A percentile compares a stretch with the other conserved stretches of the same genome.
Conservation (phyloP, 2,329 filamentous ascomycete species). For the Macrophomina phaseolina region DNA sequence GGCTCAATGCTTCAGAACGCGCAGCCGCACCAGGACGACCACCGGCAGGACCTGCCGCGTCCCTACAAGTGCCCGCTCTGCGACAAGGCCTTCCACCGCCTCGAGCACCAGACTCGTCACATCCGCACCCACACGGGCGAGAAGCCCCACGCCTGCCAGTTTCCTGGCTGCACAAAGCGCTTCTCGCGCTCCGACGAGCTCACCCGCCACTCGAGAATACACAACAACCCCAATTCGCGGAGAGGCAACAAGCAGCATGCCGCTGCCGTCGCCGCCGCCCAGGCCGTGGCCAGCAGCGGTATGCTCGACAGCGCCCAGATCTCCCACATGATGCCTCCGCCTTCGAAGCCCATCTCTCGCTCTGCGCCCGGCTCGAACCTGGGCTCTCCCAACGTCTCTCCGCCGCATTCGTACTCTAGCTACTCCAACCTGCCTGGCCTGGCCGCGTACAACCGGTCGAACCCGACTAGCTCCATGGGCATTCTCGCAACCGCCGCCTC, state of each 20-base stretch:
- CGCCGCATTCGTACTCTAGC: slow-evolving; percentile 81
- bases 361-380: slow-evolving; percentile 87
- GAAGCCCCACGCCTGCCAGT: slow-evolving; percentile 96
- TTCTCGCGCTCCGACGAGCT: slow-evolving; percentile 97
- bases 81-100: slow-evolving; percentile 96
- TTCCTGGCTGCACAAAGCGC: slow-evolving; percentile 93
- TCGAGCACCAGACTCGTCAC: slow-evolving; percentile 91
- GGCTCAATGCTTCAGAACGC: slow-evolving; percentile 65
- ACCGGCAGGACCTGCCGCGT: slow-evolving; percentile 83
- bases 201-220: slow-evolving; percentile 95
- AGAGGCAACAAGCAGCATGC: slow-evolving; percentile 84
- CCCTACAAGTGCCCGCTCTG: slow-evolving; percentile 99
- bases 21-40: slow-evolving; percentile 55
- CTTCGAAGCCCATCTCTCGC: slow-evolving; percentile 78
- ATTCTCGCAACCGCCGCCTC: slow-evolving; percentile 73
- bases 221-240: slow-evolving; percentile 98
- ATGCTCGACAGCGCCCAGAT: slow-evolving; percentile 58
- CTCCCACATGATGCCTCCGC: slow-evolving; percentile 73
- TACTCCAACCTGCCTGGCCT: slow-evolving; percentile 66
- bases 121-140: slow-evolving; percentile 98
- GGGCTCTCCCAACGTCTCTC: slow-evolving; percentile 93
- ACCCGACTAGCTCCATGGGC: slow-evolving; percentile 58
- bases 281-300: slow-evolving; percentile 54
- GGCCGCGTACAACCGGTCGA: slow-evolving; percentile 58
- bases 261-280: slow-evolving; percentile 63